Evolutionary conservation across 177 flowering plant genomes (phyloP), one percentile per base, ranked within the genome.

Genomic region (Tripterygium wilfordii): DNA sequence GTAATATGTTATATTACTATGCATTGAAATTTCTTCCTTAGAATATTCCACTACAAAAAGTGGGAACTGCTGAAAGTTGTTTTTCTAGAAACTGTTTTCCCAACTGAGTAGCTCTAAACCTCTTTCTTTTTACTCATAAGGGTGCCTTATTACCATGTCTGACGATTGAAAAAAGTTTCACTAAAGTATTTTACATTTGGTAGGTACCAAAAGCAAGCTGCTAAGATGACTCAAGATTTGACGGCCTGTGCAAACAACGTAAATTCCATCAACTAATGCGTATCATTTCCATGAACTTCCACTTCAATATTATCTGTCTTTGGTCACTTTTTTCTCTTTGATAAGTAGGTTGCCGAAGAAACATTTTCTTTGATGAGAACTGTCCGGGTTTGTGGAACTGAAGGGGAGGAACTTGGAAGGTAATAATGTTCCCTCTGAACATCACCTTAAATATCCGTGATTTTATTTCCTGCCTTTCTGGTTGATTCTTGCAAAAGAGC

Each of bases 291-390:
- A n/a, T n/a, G n/a, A n/a, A n/a, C n/a, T 48, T 54, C 5, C 20
- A 9, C 39, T 23, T 14, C 19, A 40, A 20, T 40, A 2, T 17
- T 43, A 36, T 15, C 37, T 33, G 23, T 50, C 14, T 33, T 25
- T 5, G 26, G 31, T 30, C 17, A n/a, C n/a, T n/a, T n/a, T n/a
- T n/a, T n/a, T n/a, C n/a, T n/a, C n/a, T n/a, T n/a, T n/a, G n/a
- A n/a, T n/a, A n/a, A n/a, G n/a, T 66, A 91, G 98, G 98, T 91
- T 58, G 80, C 96, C 19, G 89, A 91, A 67, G 98, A 91, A 70
- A 83, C 98, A 53, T 60, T 83, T 49, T 91, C 98, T 54, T 66
- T 88, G 66, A 74, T 91, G 74, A 78, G 96, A 69, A 91, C 96
- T 29, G 87, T 91, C 18, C 82, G 98, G 51, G 94, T 83, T 36